A percentile compares a stretch with the other conserved stretches of the same genome.
Conservation (phyloP, 257 asterid genomes). For the Ballota nigra region DNA sequence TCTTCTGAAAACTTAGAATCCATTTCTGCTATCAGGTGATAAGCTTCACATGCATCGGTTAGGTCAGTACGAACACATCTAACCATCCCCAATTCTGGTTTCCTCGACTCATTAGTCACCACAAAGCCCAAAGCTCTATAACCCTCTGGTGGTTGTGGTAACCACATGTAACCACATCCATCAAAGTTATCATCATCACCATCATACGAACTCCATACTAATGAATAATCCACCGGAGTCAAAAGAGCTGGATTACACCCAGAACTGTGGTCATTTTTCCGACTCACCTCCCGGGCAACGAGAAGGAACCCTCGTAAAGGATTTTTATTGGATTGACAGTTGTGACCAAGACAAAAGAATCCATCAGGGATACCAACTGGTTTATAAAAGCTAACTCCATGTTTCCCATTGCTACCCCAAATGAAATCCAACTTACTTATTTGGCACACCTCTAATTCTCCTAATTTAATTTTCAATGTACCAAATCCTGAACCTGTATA, state of each 20-base stretch:
- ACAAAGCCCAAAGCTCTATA: constrained; percentile 76
- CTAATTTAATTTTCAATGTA: constrained; percentile 49
- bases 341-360: constrained; percentile 70
- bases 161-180: constrained; percentile 64
- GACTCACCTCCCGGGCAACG: constrained; percentile 56
- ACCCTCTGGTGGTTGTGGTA: constrained; percentile 73
- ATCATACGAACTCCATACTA: constrained; percentile 71
- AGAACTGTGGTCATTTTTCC: constrained; percentile 18
- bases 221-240: constrained; percentile 62
- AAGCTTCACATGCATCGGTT: constrained; percentile 63
- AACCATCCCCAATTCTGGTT: constrained; percentile 58
- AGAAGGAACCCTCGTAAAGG: constrained; percentile 77
- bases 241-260: constrained; percentile 45
- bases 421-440: constrained; percentile 56
- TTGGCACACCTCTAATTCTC: constrained; percentile 74
- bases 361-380: constrained; percentile 67
- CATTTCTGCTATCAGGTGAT: constrained; percentile 36
- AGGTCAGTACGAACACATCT: constrained; percentile 78
- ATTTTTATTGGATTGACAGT: constrained; percentile 67
- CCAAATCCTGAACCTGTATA: constrained; percentile 72
- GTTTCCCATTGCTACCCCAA: constrained; percentile 63
- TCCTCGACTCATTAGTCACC: constrained; percentile 54
- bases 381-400: constrained; percentile 68
- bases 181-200: constrained; percentile 47
- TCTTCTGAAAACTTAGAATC: constrained; percentile 38